These are phyloP conservation scores for Ophiobolus disseminans DNA, from an alignment of 2,329 filamentous ascomycete genomes.

Conservation along the genomic window DNA sequence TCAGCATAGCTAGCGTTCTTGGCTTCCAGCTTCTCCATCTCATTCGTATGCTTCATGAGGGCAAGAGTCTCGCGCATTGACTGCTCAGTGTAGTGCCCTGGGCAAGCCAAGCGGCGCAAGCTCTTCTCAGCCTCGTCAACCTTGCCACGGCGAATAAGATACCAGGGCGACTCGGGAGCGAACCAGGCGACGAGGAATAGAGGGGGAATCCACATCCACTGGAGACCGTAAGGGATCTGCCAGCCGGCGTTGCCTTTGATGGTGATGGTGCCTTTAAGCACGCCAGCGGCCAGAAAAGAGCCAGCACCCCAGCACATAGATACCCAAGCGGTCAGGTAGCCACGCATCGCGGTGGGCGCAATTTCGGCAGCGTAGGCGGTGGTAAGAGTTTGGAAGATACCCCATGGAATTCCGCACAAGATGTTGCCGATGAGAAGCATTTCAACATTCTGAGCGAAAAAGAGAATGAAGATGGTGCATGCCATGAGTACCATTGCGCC, in stretches of 20 bases:
- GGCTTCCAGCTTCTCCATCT: slow-evolving; percentile 71
- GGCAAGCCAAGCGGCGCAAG: slow-evolving; percentile 2
- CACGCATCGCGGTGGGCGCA: slow-evolving; percentile 60
- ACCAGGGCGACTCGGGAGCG: slow-evolving; percentile 75
- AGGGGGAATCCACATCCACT: slow-evolving; percentile 73
- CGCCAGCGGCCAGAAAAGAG: slow-evolving; percentile 72
- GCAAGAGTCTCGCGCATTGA: slow-evolving; percentile 59
- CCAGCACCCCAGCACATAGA: slow-evolving; percentile 75
- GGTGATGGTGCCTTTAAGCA: slow-evolving; percentile 56
- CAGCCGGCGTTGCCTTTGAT: neutral
- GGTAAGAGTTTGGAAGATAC: slow-evolving; percentile 48
- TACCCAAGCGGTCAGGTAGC: slow-evolving; percentile 64
- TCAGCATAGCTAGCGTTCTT: slow-evolving; percentile 75
- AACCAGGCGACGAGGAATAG: slow-evolving; percentile 68
- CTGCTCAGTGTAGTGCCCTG: slow-evolving; percentile 7
- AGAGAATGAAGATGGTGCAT: slow-evolving; percentile 35
- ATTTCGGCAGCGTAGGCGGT: slow-evolving; percentile 55
- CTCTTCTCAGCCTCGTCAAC: slow-evolving; percentile 64
- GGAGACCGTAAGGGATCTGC: neutral
- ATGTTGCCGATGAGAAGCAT: slow-evolving; percentile 67
- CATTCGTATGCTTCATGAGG: slow-evolving; percentile 88
- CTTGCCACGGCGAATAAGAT: slow-evolving; percentile 69
- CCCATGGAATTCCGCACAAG: slow-evolving; percentile 52
- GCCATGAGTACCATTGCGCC: slow-evolving; percentile 27
- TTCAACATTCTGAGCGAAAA: slow-evolving; percentile 50